phyloP scores from a whole-genome alignment of 768 basidiomycete species.

The Boletus pseudopeckii region DNA sequence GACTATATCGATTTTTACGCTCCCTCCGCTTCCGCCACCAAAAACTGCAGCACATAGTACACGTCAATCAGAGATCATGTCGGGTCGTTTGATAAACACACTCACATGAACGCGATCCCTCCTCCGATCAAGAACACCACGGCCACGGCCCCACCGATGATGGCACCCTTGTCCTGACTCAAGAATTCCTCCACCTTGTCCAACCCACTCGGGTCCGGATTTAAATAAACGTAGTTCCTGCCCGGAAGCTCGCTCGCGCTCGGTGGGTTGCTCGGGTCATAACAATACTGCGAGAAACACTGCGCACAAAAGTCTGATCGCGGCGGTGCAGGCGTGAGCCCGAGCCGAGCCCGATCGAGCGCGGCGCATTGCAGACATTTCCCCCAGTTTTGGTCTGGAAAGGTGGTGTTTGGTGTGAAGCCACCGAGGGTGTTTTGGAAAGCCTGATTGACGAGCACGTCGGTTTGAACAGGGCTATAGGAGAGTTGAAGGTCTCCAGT shows the following conservation, averaged over 20 bases:
- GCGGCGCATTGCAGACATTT: slow-evolving; percentile 61
- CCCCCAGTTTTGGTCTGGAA: slow-evolving; percentile 51
- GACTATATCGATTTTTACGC: slow-evolving; percentile 17
- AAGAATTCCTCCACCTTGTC: slow-evolving; percentile 43
- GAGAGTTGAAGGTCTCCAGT: slow-evolving; percentile 56
- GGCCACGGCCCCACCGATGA: slow-evolving; percentile 49
- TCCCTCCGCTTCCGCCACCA: slow-evolving; percentile 29
- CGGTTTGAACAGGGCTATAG: slow-evolving; percentile 54
- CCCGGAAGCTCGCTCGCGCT: slow-evolving; percentile 40
- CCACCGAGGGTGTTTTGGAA: slow-evolving; percentile 54
- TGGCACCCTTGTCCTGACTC: slow-evolving; percentile 39
- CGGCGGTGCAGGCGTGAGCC: slow-evolving; percentile 30
- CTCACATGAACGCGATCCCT: slow-evolving; percentile 36
- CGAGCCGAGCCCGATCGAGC: slow-evolving; percentile 52
- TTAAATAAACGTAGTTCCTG: slow-evolving; percentile 43
- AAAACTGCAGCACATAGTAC: slow-evolving; percentile 14
- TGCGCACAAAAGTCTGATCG: slow-evolving; percentile 50
- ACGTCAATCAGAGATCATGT: not conserved
- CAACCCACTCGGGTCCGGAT: slow-evolving; percentile 56
- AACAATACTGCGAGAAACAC: slow-evolving; percentile 62
- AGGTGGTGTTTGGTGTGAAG: slow-evolving; percentile 56
- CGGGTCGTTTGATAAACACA: not conserved
- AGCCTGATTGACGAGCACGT: slow-evolving; percentile 60
- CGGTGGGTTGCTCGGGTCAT: slow-evolving; percentile 57
- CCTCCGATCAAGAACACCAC: slow-evolving; percentile 38